These are phyloP conservation scores for Eimeria maxima DNA, from an alignment of 169 alveolate species.

Conservation along the genomic window DNA sequence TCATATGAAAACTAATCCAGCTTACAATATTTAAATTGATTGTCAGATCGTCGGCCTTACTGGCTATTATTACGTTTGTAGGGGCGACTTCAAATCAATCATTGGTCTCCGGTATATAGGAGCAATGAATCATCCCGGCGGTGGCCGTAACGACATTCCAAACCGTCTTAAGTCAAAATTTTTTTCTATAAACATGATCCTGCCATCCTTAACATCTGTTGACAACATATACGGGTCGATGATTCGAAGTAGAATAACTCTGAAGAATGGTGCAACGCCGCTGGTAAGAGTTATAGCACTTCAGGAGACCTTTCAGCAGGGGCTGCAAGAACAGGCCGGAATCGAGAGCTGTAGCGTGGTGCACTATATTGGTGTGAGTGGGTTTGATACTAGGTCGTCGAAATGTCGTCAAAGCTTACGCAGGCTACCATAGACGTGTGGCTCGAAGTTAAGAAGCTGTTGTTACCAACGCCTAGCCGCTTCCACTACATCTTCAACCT, in stretches of 20 bases:
- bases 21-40: not conserved
- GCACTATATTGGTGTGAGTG: conserved; percentile 32
- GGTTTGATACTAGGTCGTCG: conserved; percentile 89
- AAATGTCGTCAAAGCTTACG: conserved; percentile 90
- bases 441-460: conserved; percentile 88
- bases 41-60: no score
- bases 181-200: conserved; percentile 97
- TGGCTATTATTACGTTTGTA: not conserved
- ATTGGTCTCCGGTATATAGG: conserved; percentile 95
- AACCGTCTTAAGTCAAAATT: conserved; percentile 97
- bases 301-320: not conserved
- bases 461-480: conserved; percentile 93
- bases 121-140: conserved; percentile 98
- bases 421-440: conserved; percentile 96
- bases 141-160: conserved; percentile 99
- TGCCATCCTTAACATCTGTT: conserved; percentile 96
- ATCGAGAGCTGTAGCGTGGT: not conserved
- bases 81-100: conserved; percentile 96
- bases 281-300: conserved; percentile 45
- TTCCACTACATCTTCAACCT: conserved; percentile 98
- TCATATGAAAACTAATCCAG: not conserved
- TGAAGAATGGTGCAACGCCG: conserved; percentile 88
- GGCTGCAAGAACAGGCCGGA: not conserved
- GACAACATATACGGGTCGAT: conserved; percentile 98
- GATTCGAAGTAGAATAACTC: conserved; percentile 94